Evolutionary conservation across 78 protist species (phyloP).

Genomic region (Guillardia theta): DNA sequence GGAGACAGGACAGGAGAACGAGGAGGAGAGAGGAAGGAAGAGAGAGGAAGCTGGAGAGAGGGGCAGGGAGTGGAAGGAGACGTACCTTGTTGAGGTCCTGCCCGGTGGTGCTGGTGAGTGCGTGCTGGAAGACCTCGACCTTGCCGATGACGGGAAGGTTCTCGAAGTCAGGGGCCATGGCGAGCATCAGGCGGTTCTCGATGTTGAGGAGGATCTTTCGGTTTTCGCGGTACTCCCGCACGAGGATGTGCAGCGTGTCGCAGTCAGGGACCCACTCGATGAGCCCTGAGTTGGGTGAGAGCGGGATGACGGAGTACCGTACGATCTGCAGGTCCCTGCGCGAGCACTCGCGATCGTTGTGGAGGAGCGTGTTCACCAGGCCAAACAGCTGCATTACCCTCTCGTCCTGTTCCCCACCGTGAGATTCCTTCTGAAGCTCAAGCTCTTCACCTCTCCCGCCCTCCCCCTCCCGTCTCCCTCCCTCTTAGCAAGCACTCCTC

Average conservation of each 20-base stretch:
- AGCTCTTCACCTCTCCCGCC: too few relatives aligned
- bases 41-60: too few relatives aligned
- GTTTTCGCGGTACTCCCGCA: constrained; percentile 65
- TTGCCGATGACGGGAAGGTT: constrained; percentile 88
- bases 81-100: constrained; percentile 88
- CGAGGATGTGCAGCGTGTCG: constrained; percentile 91
- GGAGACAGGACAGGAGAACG: too few relatives aligned
- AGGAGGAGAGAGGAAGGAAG: too few relatives aligned
- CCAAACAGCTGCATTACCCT: constrained; percentile 95
- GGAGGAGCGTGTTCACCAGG: constrained; percentile 93
- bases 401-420: too few relatives aligned
- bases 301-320: constrained; percentile 85
- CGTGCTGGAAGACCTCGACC: constrained; percentile 75
- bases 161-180: constrained; percentile 85
- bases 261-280: constrained; percentile 87
- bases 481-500: too few relatives aligned
- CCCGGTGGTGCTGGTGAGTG: constrained; percentile 66
- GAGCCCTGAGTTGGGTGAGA: constrained; percentile 76
- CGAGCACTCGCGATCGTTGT: constrained; percentile 72
- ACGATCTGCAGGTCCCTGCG: constrained; percentile 57
- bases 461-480: too few relatives aligned
- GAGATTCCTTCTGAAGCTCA: too few relatives aligned
- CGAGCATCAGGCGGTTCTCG: constrained; percentile 87
- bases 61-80: too few relatives aligned
- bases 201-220: constrained; percentile 69